Conservation (phyloP, 306 rosid species). For the Trifolium pratense region DNA sequence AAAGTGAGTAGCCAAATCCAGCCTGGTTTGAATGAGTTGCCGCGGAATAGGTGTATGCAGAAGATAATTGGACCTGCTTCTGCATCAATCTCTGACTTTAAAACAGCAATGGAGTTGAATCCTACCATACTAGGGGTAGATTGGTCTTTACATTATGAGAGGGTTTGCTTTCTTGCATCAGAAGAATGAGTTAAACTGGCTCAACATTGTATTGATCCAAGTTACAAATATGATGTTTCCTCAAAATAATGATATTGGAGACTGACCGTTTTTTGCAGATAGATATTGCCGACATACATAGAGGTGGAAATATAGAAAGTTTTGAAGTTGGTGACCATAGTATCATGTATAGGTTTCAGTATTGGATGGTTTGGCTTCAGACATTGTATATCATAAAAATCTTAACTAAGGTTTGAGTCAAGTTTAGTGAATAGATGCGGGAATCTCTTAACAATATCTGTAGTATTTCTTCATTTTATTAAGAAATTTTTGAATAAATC, state of each 20-base stretch:
- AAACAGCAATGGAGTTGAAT: constrained; percentile 62
- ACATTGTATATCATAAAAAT: constrained; percentile 43
- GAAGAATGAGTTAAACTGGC: constrained; percentile 45
- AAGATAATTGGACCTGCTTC: constrained; percentile 45
- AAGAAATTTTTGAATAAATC: constrained; percentile 40
- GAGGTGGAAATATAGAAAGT: constrained; percentile 44
- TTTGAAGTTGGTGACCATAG: constrained; percentile 46
- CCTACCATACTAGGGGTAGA: constrained; percentile 67
- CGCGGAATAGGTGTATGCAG: constrained; percentile 42
- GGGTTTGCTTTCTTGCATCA: constrained; percentile 48
- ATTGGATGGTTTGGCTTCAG: constrained; percentile 42
- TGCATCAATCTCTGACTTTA: constrained; percentile 58
- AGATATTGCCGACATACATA: constrained; percentile 40
- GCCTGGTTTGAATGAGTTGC: constrained; percentile 43
- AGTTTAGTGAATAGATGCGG: constrained; percentile 43
- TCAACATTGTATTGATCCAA: constrained; percentile 37
- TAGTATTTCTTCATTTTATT: constrained; percentile 40
- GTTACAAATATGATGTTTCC: constrained; percentile 34
- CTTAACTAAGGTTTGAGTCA: constrained; percentile 38
- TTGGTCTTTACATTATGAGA: constrained; percentile 65
- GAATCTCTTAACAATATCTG: constrained; percentile 39
- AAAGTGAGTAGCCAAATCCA: constrained; percentile 37
- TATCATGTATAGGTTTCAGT: constrained; percentile 56
- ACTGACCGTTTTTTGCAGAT: constrained; percentile 35
- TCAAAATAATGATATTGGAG: constrained; percentile 39